Percentiles rank a stretch among this genome's conserved stretches.
Conservation (phyloP, 2,329 filamentous ascomycete species). For the Neonectria coccinea region DNA sequence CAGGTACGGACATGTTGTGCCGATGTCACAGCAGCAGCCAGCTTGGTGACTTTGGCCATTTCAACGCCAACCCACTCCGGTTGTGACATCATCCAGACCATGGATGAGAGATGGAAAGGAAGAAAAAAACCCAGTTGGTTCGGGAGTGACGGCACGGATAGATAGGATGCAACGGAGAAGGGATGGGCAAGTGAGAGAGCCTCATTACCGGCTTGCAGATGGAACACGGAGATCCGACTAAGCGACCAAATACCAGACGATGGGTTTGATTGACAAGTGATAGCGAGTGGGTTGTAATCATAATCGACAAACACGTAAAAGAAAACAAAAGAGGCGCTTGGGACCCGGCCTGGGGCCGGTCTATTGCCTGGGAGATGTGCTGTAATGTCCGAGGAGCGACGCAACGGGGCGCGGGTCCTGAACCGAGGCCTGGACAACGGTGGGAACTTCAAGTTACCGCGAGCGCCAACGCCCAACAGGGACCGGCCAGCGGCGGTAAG, state of each 20-base stretch:
- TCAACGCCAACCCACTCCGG: constrained; percentile 22
- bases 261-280: constrained; percentile 37
- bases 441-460: constrained; percentile 32
- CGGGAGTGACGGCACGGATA: constrained; percentile 47
- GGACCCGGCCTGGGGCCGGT: constrained; percentile 28
- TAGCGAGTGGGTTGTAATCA: constrained; percentile 44
- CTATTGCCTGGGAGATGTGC: constrained; percentile 26
- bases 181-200: constrained; percentile 30
- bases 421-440: constrained; percentile 31
- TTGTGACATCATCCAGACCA: constrained; percentile 42
- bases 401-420: constrained; percentile 25
- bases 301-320: constrained; percentile 42
- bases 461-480: constrained; percentile 27
- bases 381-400: constrained; percentile 45
- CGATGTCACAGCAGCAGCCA: constrained; percentile 37
- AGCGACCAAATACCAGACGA: constrained; percentile 11
- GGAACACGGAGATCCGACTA: constrained; percentile 5
- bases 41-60: constrained; percentile 25
- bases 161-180: constrained; percentile 36
- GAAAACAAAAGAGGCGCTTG: constrained; percentile 43
- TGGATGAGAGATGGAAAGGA: constrained; percentile 12
- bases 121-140: constrained; percentile 13
- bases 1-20: constrained; percentile 38
- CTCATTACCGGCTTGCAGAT: constrained; percentile 40
- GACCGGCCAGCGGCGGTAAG: constrained; percentile 45